These are phyloP conservation scores for Marasmius fiardii DNA, from an alignment of 1,284 basidiomycete genomes.

Conservation along the genomic window DNA sequence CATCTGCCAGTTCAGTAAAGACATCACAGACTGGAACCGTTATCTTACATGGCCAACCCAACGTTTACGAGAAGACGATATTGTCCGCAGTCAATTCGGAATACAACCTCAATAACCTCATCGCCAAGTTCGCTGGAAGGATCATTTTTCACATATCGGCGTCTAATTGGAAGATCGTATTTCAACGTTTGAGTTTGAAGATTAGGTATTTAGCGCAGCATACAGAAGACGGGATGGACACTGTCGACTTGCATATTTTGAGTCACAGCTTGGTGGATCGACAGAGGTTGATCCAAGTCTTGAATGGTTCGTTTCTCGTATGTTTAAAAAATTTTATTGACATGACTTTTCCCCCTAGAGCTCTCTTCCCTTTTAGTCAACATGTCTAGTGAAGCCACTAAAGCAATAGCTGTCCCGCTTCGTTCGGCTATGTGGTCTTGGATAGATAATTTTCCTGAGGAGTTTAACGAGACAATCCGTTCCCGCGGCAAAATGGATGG, in stretches of 20 bases:
- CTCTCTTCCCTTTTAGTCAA: slow-evolving; percentile 82
- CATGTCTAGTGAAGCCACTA: slow-evolving; percentile 76
- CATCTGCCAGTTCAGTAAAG: slow-evolving; percentile 44
- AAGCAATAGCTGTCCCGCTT: slow-evolving; percentile 71
- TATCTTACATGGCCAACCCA: slow-evolving; percentile 39
- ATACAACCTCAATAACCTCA: slow-evolving; percentile 55
- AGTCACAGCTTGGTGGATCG: slow-evolving; percentile 70
- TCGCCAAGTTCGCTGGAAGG: slow-evolving; percentile 69
- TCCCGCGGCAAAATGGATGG: slow-evolving; percentile 70
- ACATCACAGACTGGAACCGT: slow-evolving; percentile 29
- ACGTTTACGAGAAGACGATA: slow-evolving; percentile 66
- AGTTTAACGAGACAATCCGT: slow-evolving; percentile 75
- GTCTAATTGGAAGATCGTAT: slow-evolving; percentile 86
- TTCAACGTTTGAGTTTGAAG: slow-evolving; percentile 69
- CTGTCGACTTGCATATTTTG: slow-evolving; percentile 74
- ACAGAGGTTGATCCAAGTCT: slow-evolving; percentile 57
- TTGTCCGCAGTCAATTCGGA: slow-evolving; percentile 57
- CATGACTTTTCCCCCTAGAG: slow-evolving; percentile 41
- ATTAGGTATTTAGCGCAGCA: slow-evolving; percentile 59
- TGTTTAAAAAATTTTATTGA: too few species aligned
- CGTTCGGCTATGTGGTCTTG: slow-evolving; percentile 89
- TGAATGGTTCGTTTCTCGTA: slow-evolving; percentile 49
- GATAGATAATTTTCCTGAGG: slow-evolving; percentile 80
- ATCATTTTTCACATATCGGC: slow-evolving; percentile 88
- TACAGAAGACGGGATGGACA: slow-evolving; percentile 46